Percentiles rank a stretch among this genome's conserved stretches.
phyloP scores from a whole-genome alignment of 805 yeast species.

The Yarrowia divulgata region DNA sequence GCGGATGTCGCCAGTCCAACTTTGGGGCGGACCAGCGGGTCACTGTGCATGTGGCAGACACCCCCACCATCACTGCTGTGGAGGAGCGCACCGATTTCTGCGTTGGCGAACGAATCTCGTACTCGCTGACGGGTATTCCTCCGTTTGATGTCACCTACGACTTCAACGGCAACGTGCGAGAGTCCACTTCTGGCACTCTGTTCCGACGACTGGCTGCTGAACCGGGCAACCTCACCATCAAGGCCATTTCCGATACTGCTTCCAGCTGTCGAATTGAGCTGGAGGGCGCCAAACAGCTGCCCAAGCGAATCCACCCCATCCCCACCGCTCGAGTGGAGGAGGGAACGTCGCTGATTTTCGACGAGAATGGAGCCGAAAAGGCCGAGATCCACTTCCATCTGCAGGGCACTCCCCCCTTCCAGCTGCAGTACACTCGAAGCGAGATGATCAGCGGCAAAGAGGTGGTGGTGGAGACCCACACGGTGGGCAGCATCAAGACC shows the following conservation, averaged over 20 bases:
- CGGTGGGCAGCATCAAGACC: constrained; percentile 67
- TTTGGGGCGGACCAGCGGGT: constrained; percentile 56
- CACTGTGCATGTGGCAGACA: constrained; percentile 71
- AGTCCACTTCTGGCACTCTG: constrained; percentile 60
- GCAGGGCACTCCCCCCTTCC: constrained; percentile 89
- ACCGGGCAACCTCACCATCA: constrained; percentile 76
- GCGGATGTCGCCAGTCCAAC: constrained; percentile 67
- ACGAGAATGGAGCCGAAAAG: constrained; percentile 93
- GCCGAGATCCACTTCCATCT: constrained; percentile 85
- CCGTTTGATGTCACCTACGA: constrained; percentile 80
- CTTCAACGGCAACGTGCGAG: constrained; percentile 68
- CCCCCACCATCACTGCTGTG: constrained; percentile 67
- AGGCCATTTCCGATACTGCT: constrained; percentile 75
- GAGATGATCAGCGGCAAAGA: constrained; percentile 55
- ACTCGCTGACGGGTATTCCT: constrained; percentile 75
- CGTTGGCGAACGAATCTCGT: constrained; percentile 89
- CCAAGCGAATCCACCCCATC: constrained; percentile 59
- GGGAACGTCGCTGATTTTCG: constrained; percentile 77
- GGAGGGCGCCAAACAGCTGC: constrained; percentile 47
- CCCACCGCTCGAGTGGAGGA: constrained; percentile 85
- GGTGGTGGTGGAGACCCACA: constrained; percentile 63
- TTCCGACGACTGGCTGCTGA: constrained; percentile 77
- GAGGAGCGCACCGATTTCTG: constrained; percentile 65
- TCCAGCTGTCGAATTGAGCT: constrained; percentile 63
- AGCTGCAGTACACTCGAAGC: constrained; percentile 81